Evolutionary conservation across 495 filamentous ascomycete species (phyloP).

Genomic region (Choiromyces venosus): DNA sequence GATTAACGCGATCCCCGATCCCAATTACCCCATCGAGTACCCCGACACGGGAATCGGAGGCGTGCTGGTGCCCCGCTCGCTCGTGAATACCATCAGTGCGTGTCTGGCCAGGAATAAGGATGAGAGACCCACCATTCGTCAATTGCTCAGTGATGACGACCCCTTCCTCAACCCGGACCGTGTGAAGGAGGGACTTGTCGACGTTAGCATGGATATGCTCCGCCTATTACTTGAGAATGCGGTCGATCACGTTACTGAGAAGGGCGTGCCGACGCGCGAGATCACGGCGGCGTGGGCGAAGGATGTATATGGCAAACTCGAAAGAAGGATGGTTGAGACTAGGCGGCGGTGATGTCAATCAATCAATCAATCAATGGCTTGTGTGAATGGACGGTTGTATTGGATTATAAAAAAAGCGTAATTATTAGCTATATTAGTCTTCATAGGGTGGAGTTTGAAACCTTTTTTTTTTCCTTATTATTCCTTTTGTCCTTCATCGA

Average conservation of each 20-base stretch:
- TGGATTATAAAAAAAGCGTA: neutral
- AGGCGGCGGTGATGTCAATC: slow-evolving; percentile 14
- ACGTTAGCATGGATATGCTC: slow-evolving; percentile 60
- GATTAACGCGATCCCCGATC: slow-evolving; percentile 82
- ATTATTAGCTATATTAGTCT: neutral
- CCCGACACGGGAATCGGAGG: slow-evolving; percentile 69
- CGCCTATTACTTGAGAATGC: slow-evolving; percentile 60
- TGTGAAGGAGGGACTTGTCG: slow-evolving; percentile 52
- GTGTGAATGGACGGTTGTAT: neutral
- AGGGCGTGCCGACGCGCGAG: slow-evolving; percentile 54
- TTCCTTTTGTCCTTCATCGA: neutral
- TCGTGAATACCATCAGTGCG: slow-evolving; percentile 66
- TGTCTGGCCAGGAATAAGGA: slow-evolving; percentile 77
- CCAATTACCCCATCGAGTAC: slow-evolving; percentile 74
- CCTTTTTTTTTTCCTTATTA: neutral
- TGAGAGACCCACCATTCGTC: slow-evolving; percentile 67
- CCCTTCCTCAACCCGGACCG: slow-evolving; percentile 75
- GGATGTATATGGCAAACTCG: slow-evolving; percentile 39
- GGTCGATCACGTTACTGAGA: slow-evolving; percentile 58
- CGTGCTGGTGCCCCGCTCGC: slow-evolving; percentile 60
- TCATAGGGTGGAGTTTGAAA: neutral
- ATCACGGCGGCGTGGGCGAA: slow-evolving; percentile 58
- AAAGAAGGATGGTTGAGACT: slow-evolving; percentile 28
- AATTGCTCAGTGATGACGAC: slow-evolving; percentile 66
- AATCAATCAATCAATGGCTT: no score